Conservation (phyloP, 2,329 filamentous ascomycete genomes). For the Arthrobotrys conoides region DNA sequence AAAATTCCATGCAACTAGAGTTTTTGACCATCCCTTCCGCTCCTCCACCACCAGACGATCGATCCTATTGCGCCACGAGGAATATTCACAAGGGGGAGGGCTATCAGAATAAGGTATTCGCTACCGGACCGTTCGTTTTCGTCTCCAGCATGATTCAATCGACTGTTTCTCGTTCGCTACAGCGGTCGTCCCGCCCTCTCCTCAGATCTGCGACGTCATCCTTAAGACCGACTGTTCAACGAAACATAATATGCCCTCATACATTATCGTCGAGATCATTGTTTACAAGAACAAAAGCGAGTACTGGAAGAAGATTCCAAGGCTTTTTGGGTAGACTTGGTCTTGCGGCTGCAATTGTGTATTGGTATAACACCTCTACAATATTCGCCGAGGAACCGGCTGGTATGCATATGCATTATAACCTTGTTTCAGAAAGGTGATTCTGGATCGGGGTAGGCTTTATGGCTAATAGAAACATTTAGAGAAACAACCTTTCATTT, state of each 20-base stretch:
- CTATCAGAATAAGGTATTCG: constrained; percentile 26
- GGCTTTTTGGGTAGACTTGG: constrained; percentile 83
- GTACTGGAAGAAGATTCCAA: constrained; percentile 82
- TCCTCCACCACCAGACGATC: constrained; percentile 21
- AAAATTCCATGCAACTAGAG: constrained; percentile 6
- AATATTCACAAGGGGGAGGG: neutral
- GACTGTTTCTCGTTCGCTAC: constrained; percentile 60
- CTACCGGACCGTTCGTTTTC: constrained; percentile 28
- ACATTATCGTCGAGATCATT: constrained; percentile 45
- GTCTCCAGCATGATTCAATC: constrained; percentile 36
- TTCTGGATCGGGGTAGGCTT: neutral
- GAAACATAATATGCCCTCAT: constrained; percentile 25
- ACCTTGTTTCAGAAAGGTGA: neutral
- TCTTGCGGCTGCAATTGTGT: constrained; percentile 81
- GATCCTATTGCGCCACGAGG: neutral
- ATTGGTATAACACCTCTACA: constrained; percentile 93
- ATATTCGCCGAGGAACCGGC: constrained; percentile 86
- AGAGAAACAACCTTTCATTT: constrained; percentile 60
- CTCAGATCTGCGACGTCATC: constrained; percentile 52
- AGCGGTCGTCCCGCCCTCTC: constrained; percentile 52
- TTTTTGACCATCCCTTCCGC: constrained; percentile 1
- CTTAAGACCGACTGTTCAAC: constrained; percentile 36
- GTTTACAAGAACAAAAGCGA: constrained; percentile 73
- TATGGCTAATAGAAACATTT: neutral
- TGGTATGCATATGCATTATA: constrained; percentile 72